A percentile compares a stretch with the other conserved stretches of the same genome.
phyloP scores from a whole-genome alignment of 495 filamentous ascomycete genomes.

The Pyrenopolyporus hunteri region DNA sequence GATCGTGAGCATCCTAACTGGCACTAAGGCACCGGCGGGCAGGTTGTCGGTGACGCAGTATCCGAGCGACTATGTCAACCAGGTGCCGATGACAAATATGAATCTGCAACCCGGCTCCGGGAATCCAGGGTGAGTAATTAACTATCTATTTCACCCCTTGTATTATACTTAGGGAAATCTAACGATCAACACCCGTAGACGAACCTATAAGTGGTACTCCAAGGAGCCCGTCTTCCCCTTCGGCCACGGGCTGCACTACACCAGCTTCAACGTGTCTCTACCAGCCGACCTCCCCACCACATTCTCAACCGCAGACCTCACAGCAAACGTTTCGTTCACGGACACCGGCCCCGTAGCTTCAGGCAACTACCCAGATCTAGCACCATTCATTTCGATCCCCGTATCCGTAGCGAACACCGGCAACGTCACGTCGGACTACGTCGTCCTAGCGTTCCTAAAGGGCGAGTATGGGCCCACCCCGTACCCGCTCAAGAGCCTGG shows the following conservation, averaged over 20 bases:
- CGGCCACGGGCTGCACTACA: slow-evolving; percentile 59
- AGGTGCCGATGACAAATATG: slow-evolving; percentile 52
- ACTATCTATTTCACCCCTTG: neutral
- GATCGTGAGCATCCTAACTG: slow-evolving; percentile 59
- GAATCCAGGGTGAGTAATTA: slow-evolving; percentile 45
- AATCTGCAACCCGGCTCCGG: slow-evolving; percentile 43
- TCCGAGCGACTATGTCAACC: slow-evolving; percentile 48
- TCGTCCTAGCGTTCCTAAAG: slow-evolving; percentile 58
- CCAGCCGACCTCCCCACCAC: slow-evolving; percentile 30
- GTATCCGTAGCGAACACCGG: slow-evolving; percentile 60
- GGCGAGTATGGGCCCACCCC: slow-evolving; percentile 61
- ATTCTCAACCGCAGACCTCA: slow-evolving; percentile 42
- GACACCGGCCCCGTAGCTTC: slow-evolving; percentile 39
- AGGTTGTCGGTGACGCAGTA: slow-evolving; percentile 67
- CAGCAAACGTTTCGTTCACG: slow-evolving; percentile 43
- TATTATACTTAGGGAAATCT: neutral
- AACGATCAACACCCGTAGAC: slow-evolving; percentile 45
- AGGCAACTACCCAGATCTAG: slow-evolving; percentile 50
- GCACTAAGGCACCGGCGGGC: slow-evolving; percentile 59
- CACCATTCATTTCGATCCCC: slow-evolving; percentile 49
- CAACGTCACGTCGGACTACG: slow-evolving; percentile 57
- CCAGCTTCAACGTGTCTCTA: slow-evolving; percentile 53
- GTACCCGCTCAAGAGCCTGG: slow-evolving; percentile 63
- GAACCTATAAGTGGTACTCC: slow-evolving; percentile 58
- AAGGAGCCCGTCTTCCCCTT: slow-evolving; percentile 51